Evolutionary conservation across 441 rosid species (phyloP).

Genomic region (Pelargonium myrrhifolium): DNA sequence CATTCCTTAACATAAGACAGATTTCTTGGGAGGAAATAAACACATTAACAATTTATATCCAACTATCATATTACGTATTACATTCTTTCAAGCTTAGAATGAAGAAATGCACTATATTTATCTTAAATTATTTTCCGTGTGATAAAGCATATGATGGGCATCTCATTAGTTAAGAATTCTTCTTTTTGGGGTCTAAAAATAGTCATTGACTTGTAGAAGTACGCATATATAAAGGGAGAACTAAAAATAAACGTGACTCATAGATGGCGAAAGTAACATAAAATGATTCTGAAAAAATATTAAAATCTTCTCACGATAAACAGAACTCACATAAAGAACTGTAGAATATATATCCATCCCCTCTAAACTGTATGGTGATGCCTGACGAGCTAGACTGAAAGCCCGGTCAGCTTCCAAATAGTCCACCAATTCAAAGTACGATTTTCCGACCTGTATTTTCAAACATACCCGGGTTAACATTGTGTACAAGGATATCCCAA

Average conservation of each 20-base stretch:
- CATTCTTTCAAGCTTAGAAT: too few relatives aligned
- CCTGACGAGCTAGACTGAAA: conserved; percentile 69
- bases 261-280: not conserved
- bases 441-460: conserved; percentile 85
- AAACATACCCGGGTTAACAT: conserved; percentile 8
- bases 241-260: not conserved
- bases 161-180: not conserved
- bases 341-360: conserved; percentile 95
- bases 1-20: not conserved
- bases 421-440: conserved; percentile 77
- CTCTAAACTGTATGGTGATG: conserved; percentile 85
- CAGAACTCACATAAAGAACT: conserved; percentile 73
- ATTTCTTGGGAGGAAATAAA: too few relatives aligned
- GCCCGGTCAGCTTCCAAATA: conserved; percentile 87
- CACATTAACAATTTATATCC: too few relatives aligned
- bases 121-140: not conserved
- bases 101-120: not conserved
- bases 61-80: too few relatives aligned
- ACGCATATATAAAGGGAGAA: not conserved
- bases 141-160: not conserved
- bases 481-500: not conserved
- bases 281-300: not conserved
- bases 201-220: not conserved
- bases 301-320: not conserved
- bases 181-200: not conserved